These are phyloP conservation scores for Pythium vanterpoolii DNA, from an alignment of 352 stramenopile genomes.

Conservation along the genomic window DNA sequence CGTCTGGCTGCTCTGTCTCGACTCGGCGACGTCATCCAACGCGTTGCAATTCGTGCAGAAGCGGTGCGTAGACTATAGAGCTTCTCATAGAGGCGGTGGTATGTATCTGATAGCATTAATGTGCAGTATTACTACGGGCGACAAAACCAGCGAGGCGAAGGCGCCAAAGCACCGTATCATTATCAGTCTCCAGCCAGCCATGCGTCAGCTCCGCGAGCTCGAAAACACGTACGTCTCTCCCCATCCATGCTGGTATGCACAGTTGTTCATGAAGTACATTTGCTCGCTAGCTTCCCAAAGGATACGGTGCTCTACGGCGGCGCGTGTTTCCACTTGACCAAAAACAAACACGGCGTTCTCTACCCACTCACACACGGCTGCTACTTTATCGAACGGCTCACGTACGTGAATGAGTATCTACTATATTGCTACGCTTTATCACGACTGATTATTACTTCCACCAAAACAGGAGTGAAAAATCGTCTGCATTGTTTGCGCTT, in stretches of 20 bases:
- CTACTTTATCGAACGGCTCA: constrained; percentile 75
- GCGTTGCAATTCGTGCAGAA: constrained; percentile 47
- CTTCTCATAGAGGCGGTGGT: background rate
- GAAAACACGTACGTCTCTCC: constrained; percentile 40
- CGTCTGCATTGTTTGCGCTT: constrained; percentile 56
- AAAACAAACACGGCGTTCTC: constrained; percentile 41
- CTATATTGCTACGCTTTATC: background rate
- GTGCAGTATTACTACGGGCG: constrained; percentile 1
- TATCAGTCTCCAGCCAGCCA: constrained; percentile 57
- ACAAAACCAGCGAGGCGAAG: constrained; percentile 20
- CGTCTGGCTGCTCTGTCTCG: constrained; percentile 60
- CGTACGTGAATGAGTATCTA: constrained; percentile 34
- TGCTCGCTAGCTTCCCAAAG: constrained; percentile 49
- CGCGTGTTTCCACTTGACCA: constrained; percentile 65
- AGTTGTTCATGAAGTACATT: background rate
- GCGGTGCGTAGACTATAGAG: constrained; percentile 17
- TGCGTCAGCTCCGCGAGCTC: constrained; percentile 54
- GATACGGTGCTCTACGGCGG: constrained; percentile 67
- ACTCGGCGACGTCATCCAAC: constrained; percentile 36
- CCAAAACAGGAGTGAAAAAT: constrained; percentile 61
- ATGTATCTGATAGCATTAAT: background rate
- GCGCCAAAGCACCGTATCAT: constrained; percentile 43
- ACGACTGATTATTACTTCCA: background rate
- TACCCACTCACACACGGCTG: constrained; percentile 62
- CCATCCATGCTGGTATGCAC: background rate